Conservation (phyloP, 768 basidiomycete genomes). For the Auriscalpium orientale region DNA sequence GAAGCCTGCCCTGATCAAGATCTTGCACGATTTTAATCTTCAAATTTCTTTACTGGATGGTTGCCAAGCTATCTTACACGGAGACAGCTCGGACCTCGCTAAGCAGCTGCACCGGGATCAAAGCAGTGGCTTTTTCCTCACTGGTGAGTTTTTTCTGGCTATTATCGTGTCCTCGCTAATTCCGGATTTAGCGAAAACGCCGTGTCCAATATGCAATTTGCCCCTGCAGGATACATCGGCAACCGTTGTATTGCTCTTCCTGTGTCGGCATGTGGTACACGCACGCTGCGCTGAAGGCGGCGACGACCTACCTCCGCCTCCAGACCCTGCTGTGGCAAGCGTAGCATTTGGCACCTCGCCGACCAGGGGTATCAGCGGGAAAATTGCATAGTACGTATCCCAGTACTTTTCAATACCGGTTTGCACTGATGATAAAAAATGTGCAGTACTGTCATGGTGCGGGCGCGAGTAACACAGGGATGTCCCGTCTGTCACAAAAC, state of each 20-base stretch:
- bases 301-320: slow-evolving; percentile 52
- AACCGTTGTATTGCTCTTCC: slow-evolving; percentile 62
- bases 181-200: slow-evolving; percentile 41
- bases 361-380: slow-evolving; percentile 47
- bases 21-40: slow-evolving; percentile 91
- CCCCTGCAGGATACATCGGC: slow-evolving; percentile 52
- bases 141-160: slow-evolving; percentile 41
- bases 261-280: slow-evolving; percentile 87
- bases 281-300: slow-evolving; percentile 66
- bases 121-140: slow-evolving; percentile 70
- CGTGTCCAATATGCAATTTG: slow-evolving; percentile 61
- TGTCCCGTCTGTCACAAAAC: slow-evolving; percentile 73
- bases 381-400: slow-evolving; percentile 62
- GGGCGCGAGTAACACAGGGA: slow-evolving; percentile 52
- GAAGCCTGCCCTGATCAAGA: slow-evolving; percentile 92
- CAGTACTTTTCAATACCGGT: neutral
- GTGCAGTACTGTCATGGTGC: slow-evolving; percentile 60
- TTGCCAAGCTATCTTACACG: slow-evolving; percentile 78
- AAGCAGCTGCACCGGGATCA: slow-evolving; percentile 66
- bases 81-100: slow-evolving; percentile 73
- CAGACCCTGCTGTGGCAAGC: slow-evolving; percentile 45
- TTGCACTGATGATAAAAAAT: slow-evolving; percentile 8
- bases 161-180: neutral
- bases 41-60: slow-evolving; percentile 92
- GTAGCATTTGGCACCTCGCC: slow-evolving; percentile 34